Evolutionary conservation across 2,329 filamentous ascomycete genomes (phyloP), one percentile per base, ranked within the genome.

Genomic region (Alternaria sp.): DNA sequence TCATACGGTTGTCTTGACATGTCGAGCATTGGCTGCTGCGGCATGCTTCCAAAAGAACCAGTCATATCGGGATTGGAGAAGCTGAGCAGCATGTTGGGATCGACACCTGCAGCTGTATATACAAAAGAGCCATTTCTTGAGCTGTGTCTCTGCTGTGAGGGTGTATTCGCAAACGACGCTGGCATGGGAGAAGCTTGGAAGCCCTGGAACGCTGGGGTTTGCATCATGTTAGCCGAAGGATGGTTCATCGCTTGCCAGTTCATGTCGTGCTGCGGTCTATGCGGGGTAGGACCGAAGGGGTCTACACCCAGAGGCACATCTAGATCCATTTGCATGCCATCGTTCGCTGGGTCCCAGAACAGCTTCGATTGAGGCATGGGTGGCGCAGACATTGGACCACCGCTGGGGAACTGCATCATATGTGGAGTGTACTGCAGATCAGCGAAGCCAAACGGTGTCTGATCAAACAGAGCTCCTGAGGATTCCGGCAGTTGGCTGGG

Each of bases 341-440:
- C 75, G 60, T 69, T 74, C 4, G 67, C 58, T 30, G 73, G 74
- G 30, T 80, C 77, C 77, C 78, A 81, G 55, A 80, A 79, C 10
- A 80, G 63, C 4, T 76, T 78, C 5, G 80, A 75, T 56, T 88
- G 86, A 30, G 87, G 84, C 65, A 86, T 84, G 52, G 85, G 82
- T 25, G 87, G 86, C n/a, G 86, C 87, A 10, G 85, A 84, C 53
- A 84, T 82, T 10, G 86, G 83, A 23, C 84, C 85, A n/a, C 83
- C 75, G 43, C 83, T 82, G 23, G 80, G 79, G 64, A 86, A 82
- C 45, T 85, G 84, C 66, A 88, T 85, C 62, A 87, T 79, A 62
- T 88, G 85, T 6, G 86, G 86, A 3, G 87, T 88, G 65, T 87
- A 86, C 57, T 87, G 86, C 26, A 88, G 75, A 60, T 82, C 83